Evolutionary conservation across 1,139 yeast genomes (phyloP), one percentile per base, ranked within the genome.

Genomic region (Saccharomycopsis crataegensis): DNA sequence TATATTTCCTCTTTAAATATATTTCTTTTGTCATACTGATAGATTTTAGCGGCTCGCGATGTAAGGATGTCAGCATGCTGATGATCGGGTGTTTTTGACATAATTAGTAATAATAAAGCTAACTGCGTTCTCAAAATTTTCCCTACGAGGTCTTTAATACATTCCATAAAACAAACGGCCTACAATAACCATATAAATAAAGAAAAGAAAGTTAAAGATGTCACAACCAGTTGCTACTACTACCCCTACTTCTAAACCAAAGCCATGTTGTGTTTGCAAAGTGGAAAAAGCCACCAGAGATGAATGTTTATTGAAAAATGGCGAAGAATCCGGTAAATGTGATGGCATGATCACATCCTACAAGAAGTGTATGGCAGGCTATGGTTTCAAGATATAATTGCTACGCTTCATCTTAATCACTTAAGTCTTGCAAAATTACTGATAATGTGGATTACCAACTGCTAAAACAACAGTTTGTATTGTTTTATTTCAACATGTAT

Each of bases 201-300:
- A 36, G n/a, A 36, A 5, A 2, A 36, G 11, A 22, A 22, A 22
- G 28, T 22, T 22, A 22, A 22, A 22, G 28, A 36, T 41, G 43
- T 41, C 43, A 6, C 14, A 37, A 37, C 40, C 3, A 16, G 43
- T 17, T 41, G 43, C 6, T n/a, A 7, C 7, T 8, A 17, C 22
- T 12, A 12, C 46, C 28, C 46, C 46, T 5, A 17, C 31, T 22
- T 14, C 50, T 46, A 85, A 87, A 67, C 94, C 94, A 61, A 93
- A 91, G 72, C 97, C 99, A 58, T 93, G 99, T 70, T 93, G 99
- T 65, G 98, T 93, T 36, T 93, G 99, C 70, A 79, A 84, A 61
- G 86, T 84, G 41, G 94, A 91, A 66, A 93, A 91, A 73, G 78
- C 85, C 60, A 67, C 71, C 32, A 78, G 99, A 65, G 99, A 93